Base-by-base conservation (phyloP, 2,329 filamentous ascomycete genomes). In the Plenodomus biglobosus region DNA sequence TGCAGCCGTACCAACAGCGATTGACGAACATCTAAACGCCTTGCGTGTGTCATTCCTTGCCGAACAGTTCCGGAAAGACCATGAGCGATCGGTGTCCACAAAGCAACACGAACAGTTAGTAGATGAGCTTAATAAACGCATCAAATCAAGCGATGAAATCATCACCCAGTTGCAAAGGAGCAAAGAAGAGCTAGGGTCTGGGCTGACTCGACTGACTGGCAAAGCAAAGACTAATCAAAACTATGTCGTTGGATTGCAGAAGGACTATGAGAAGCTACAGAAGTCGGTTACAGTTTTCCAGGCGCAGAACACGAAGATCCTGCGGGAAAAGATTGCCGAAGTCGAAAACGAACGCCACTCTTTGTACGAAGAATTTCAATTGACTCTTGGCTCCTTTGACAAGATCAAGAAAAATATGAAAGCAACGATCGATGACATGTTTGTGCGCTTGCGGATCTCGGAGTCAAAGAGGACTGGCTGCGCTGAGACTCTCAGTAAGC, bases 171-270 rank as follows among this genome's bases (percentile, higher is more conserved):
- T 48, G 36, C 51, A 53, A n/a, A 8, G n/a, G 6, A 47, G 48
- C 17, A 41, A 55, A 6, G 22, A 49, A 2, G 27, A n/a, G 1
- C 42, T 57, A 2, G 30, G 52, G 1, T 35, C 17, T 3, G 37
- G 38, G 13, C 3, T 61, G 3, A 21, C 42, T 4, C 34, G 45
- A 7, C 8, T 69, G 3, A 39, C 44, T 1, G 55, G 58, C 1
- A 58, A 52, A 17, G 53, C 57, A 4, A 61, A 49, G 24, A 56
- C 42, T 0, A 52, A 63, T 21, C 53, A 65, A n/a, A 68, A 57
- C 27, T 69, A 52, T 16, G 50, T 63, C 4, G 40, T 53, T 7
- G 68, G 68, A 15, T 46, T 71, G 15, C 61, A 62, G 17, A 61
- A 53, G 10, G 69, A 71, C 40, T 59, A 63, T 18, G 57, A 59